Conservation (phyloP, 768 basidiomycete genomes). For the Agrocybe praecox region DNA sequence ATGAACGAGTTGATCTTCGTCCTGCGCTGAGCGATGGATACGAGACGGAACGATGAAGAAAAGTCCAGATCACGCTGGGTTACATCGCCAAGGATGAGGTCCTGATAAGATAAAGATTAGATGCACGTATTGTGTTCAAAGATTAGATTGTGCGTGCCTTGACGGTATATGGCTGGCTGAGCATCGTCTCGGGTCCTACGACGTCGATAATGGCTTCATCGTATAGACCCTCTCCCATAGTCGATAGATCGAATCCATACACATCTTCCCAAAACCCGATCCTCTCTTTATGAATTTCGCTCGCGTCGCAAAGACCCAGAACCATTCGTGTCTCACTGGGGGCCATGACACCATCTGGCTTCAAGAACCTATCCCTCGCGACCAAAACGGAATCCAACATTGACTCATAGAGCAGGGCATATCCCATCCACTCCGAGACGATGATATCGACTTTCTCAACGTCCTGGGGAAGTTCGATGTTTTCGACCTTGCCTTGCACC, state of each 20-base stretch:
- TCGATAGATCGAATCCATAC: slow-evolving; percentile 89
- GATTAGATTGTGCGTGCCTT: slow-evolving; percentile 50
- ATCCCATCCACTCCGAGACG: slow-evolving; percentile 98
- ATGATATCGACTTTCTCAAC: slow-evolving; percentile 88
- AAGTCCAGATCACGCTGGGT: slow-evolving; percentile 80
- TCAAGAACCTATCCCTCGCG: slow-evolving; percentile 87
- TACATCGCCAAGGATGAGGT: slow-evolving; percentile 70
- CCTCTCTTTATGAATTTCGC: slow-evolving; percentile 76
- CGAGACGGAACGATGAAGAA: slow-evolving; percentile 72
- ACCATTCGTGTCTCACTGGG: slow-evolving; percentile 89
- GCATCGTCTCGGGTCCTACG: slow-evolving; percentile 62
- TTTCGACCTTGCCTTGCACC: slow-evolving; percentile 89
- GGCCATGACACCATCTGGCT: slow-evolving; percentile 80
- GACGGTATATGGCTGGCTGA: slow-evolving; percentile 63
- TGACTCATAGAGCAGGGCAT: slow-evolving; percentile 89
- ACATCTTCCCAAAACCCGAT: slow-evolving; percentile 90
- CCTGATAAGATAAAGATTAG: slow-evolving; percentile 42
- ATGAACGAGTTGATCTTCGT: slow-evolving; percentile 79
- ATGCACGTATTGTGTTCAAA: neutral
- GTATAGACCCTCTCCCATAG: slow-evolving; percentile 76
- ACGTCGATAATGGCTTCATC: slow-evolving; percentile 87
- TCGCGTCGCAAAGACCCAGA: slow-evolving; percentile 79
- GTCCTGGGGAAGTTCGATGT: slow-evolving; percentile 74
- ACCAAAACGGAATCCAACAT: slow-evolving; percentile 95
- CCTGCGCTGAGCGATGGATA: slow-evolving; percentile 59